These are phyloP conservation scores for Boletus insuetus DNA, from an alignment of 768 basidiomycete genomes.

Conservation along the genomic window DNA sequence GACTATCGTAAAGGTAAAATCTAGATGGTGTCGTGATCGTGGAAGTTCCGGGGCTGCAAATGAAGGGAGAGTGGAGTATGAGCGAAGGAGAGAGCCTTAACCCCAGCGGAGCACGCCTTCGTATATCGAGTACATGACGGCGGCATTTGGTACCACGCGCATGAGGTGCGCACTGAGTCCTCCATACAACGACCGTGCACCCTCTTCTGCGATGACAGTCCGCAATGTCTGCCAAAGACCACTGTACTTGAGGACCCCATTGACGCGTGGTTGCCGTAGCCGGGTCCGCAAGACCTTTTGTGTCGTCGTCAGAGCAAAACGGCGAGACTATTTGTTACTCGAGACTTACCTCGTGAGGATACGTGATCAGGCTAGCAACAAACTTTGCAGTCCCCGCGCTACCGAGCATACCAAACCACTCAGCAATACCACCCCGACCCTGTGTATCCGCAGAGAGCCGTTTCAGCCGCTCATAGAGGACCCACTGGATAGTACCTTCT, in stretches of 20 bases:
- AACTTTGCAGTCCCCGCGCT: slow-evolving; percentile 93
- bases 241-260: slow-evolving; percentile 79
- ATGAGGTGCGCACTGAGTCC: slow-evolving; percentile 94
- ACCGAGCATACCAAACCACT: slow-evolving; percentile 82
- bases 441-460: slow-evolving; percentile 53
- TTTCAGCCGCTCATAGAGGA: slow-evolving; percentile 91
- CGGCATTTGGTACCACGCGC: slow-evolving; percentile 96
- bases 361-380: slow-evolving; percentile 91
- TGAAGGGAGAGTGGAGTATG: neutral
- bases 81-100: neutral
- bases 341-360: slow-evolving; percentile 87
- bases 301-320: slow-evolving; percentile 2
- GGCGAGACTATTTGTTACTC: neutral
- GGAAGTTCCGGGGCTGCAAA: neutral
- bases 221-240: slow-evolving; percentile 82
- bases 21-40: slow-evolving; percentile 6
- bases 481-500: slow-evolving; percentile 97
- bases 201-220: slow-evolving; percentile 88
- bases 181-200: slow-evolving; percentile 79
- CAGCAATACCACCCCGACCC: slow-evolving; percentile 52
- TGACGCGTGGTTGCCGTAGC: slow-evolving; percentile 80
- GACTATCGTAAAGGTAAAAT: slow-evolving; percentile 9
- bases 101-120: slow-evolving; percentile 75
- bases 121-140: slow-evolving; percentile 96
- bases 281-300: slow-evolving; percentile 85